Percentiles rank a stretch among this genome's conserved stretches.
Evolutionary conservation across 495 filamentous ascomycete genomes (phyloP).

Genomic region (Xylaria longipes): DNA sequence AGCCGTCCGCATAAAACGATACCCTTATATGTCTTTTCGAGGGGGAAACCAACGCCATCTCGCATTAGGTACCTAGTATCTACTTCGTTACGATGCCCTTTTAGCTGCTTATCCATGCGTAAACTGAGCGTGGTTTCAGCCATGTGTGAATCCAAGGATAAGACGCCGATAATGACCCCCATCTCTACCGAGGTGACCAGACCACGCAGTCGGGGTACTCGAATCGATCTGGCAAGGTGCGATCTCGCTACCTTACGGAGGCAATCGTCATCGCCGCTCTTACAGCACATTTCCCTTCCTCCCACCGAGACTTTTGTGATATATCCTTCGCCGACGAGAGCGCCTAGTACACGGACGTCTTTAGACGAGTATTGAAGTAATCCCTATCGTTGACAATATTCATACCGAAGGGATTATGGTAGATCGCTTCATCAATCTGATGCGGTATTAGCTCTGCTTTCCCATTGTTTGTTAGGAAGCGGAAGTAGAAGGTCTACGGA

Average conservation of each 20-base stretch:
- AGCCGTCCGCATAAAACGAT: background rate
- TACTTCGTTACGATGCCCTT: too few species aligned
- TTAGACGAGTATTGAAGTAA: conserved; percentile 31
- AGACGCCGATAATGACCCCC: conserved; percentile 18
- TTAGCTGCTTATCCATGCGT: background rate
- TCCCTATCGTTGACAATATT: conserved; percentile 23
- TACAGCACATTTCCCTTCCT: too few species aligned
- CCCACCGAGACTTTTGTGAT: too few species aligned
- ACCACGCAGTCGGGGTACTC: conserved; percentile 23
- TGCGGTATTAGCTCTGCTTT: conserved; percentile 25
- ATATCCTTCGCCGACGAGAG: too few species aligned
- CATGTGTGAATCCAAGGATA: background rate
- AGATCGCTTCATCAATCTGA: conserved; percentile 1
- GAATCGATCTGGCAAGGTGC: too few species aligned
- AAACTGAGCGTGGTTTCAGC: background rate
- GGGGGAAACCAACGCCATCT: too few species aligned
- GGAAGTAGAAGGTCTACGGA: conserved; percentile 31
- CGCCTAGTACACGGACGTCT: conserved; percentile 28
- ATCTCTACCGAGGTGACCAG: conserved; percentile 20
- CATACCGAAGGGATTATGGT: conserved; percentile 15
- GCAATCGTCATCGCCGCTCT: too few species aligned
- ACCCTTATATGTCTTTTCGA: too few species aligned
- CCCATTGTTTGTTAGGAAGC: conserved; percentile 25
- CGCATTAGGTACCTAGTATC: too few species aligned
- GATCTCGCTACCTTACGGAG: too few species aligned